These are phyloP conservation scores for Leptomonas pyrrhocoris DNA, from an alignment of 208 protist genomes.

Conservation along the genomic window DNA sequence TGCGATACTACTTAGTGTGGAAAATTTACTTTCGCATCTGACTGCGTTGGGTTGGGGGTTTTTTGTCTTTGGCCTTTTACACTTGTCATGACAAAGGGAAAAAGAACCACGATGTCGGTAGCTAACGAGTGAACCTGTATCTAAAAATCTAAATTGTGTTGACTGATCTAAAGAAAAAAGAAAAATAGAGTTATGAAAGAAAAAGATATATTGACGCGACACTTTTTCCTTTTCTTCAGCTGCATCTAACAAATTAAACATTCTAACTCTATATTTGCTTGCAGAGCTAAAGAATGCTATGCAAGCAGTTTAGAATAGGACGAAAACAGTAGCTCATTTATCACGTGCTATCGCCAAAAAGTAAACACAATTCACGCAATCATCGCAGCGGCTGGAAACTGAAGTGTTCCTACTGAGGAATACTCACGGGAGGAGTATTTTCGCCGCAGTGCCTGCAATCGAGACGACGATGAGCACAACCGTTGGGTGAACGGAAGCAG, in stretches of 20 bases:
- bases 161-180: slow-evolving; percentile 16
- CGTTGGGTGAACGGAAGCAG: slow-evolving; percentile 64
- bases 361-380: slow-evolving; percentile 18
- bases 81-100: neutral
- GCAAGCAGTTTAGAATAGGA: neutral
- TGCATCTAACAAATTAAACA: neutral
- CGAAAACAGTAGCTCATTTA: neutral
- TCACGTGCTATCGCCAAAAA: neutral
- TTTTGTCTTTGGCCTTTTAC: neutral
- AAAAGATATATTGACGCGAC: slow-evolving; percentile 14
- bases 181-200: slow-evolving; percentile 20
- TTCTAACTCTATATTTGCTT: slow-evolving; percentile 18
- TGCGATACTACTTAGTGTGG: no score
- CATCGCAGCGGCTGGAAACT: slow-evolving; percentile 47
- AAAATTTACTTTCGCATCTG: neutral
- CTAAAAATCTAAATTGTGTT: slow-evolving; percentile 14
- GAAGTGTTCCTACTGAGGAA: slow-evolving; percentile 45
- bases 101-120: no score
- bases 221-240: neutral
- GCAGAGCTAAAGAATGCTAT: neutral
- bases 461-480: slow-evolving; percentile 54
- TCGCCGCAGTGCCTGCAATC: slow-evolving; percentile 58
- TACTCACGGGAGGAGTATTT: slow-evolving; percentile 68
- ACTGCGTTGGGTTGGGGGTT: neutral
- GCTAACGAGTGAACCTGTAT: neutral